A percentile compares a stretch with the other conserved stretches of the same genome.
These are phyloP conservation scores for Inga oerstediana DNA, from an alignment of 306 rosid genomes.

Conservation along the genomic window DNA sequence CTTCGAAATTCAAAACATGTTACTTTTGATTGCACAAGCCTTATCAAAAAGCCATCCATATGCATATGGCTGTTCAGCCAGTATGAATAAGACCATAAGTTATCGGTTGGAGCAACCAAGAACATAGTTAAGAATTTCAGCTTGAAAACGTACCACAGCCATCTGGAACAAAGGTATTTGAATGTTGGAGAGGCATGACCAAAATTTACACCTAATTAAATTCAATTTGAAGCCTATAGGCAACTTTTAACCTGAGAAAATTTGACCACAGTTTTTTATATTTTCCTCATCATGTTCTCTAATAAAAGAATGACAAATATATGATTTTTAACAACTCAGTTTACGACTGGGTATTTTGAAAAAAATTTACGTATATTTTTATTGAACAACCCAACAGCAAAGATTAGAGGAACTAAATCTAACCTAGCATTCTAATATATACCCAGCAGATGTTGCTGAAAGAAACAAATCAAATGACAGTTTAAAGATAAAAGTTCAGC, in stretches of 20 bases:
- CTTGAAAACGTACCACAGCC: background rate
- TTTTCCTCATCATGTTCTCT: background rate
- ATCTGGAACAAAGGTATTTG: background rate
- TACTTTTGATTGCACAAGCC: conserved; percentile 8
- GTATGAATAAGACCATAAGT: conserved; percentile 5
- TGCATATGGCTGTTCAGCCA: background rate
- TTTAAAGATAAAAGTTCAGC: conserved; percentile 2
- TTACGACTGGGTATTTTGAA: background rate
- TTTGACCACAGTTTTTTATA: background rate
- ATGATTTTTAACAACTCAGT: background rate
- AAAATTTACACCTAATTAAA: background rate
- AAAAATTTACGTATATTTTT: background rate
- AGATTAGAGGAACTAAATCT: background rate
- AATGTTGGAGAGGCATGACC: background rate
- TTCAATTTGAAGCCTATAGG: conserved; percentile 5
- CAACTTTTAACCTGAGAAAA: background rate
- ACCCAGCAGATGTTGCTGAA: background rate
- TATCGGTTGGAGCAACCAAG: background rate
- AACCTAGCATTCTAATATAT: background rate
- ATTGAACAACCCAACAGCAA: background rate
- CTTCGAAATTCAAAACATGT: background rate
- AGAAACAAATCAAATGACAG: background rate
- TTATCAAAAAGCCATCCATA: background rate
- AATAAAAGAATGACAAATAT: background rate
- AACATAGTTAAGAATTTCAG: background rate